Evolutionary conservation across 2,329 filamentous ascomycete genomes (phyloP), one percentile per base, ranked within the genome.

Genomic region (Aspergillus sp.): DNA sequence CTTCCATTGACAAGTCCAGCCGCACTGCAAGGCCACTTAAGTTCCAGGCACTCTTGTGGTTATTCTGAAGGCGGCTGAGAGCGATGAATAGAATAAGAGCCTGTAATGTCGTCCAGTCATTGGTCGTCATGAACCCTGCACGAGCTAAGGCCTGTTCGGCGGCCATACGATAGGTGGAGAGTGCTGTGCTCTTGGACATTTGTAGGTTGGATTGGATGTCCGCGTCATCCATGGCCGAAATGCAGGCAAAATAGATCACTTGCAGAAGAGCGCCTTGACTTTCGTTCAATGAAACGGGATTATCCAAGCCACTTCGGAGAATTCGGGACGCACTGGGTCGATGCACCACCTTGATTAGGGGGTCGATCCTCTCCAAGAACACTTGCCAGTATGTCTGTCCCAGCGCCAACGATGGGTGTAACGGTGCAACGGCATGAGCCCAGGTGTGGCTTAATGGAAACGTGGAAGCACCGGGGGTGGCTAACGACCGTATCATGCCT

Each of bases 1-100:
- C 37, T 20, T 39, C 41, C 20, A 49, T 17, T n/a, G 52, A 52
- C 4, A 37, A 33, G 19, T 53, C 73, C 59, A 86, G 84, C 15
- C 84, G 67, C 30, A 68, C 61, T 7, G 68, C 68, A 15, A 72
- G 58, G 2, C 68, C 69, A 9, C 62, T 58, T 52, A 72, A 40
- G n/a, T 65, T 60, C 67, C 68, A 70, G 12, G 66, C 62, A 46
- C 61, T 49, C 52, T 64, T 62, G 11, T 63, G 51, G 6, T 64
- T 45, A 61, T 64, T 50, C 58, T 62, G 57, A 51, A 64, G 62
- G 52, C 61, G 54, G 17, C 58, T 46, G 82, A 69, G 60, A 40
- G 84, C 80, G n/a, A 86, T 70, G 66, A 85, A 86, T 44, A 86
- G 71, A 9, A 83, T 73, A 53, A 85, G 80, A 2, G 84, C 81